Conservation (phyloP, 2,329 filamentous ascomycete species). For the Didymosphaeria variabile region DNA sequence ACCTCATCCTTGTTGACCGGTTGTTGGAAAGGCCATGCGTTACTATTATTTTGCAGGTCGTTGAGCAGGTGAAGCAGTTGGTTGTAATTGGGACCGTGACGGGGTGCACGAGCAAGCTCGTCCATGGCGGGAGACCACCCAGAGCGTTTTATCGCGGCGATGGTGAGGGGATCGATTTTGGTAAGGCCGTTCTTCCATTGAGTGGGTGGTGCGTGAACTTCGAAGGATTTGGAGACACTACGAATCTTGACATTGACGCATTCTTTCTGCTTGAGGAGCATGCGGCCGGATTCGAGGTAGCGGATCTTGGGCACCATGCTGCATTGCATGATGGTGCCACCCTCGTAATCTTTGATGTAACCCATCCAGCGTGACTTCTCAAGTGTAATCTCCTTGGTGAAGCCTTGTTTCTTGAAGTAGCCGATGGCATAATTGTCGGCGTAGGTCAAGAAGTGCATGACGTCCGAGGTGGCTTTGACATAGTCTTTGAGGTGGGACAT, state of each 20-base stretch:
- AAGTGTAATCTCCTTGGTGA: constrained; percentile 97
- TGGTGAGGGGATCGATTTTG: constrained; percentile 79
- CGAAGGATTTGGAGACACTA: constrained; percentile 86
- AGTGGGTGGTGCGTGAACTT: constrained; percentile 83
- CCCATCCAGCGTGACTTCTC: constrained; percentile 96
- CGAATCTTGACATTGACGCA: constrained; percentile 94
- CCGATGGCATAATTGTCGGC: constrained; percentile 99
- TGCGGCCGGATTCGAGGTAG: constrained; percentile 90
- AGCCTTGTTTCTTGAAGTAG: constrained; percentile 99
- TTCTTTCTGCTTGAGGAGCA: constrained; percentile 98
- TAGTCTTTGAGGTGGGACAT: constrained; percentile 99
- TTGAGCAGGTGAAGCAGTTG: constrained; percentile 91
- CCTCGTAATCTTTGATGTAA: constrained; percentile 99
- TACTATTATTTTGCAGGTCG: constrained; percentile 91
- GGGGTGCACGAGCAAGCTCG: constrained; percentile 90
- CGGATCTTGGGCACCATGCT: constrained; percentile 95
- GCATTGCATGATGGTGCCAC: constrained; percentile 99
- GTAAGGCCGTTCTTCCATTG: constrained; percentile 80
- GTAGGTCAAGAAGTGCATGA: constrained; percentile 99
- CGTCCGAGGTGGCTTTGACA: constrained; percentile 93
- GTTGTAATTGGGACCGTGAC: constrained; percentile 96
- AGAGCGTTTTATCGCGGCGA: constrained; percentile 86
- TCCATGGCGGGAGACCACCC: constrained; percentile 99
- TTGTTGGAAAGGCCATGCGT: constrained; percentile 92
- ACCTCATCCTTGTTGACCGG: constrained; percentile 97